Conservation (phyloP, 2,329 filamentous ascomycete species). For the Decorospora gaudefroyi region DNA sequence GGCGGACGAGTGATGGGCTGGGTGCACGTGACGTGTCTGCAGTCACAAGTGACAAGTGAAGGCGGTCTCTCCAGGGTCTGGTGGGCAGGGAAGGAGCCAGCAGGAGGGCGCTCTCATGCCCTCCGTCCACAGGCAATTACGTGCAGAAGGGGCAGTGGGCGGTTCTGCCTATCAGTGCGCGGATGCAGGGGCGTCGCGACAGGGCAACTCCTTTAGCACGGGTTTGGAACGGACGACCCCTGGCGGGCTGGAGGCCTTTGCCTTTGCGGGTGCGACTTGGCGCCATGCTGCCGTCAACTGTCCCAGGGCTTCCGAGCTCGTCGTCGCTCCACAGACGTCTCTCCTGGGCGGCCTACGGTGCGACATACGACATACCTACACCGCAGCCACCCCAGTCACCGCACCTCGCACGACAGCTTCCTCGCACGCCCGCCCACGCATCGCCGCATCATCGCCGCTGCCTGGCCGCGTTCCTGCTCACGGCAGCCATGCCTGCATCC, state of each 20-base stretch:
- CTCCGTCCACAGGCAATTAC: too few species aligned
- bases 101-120: too few species aligned
- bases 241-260: slow-evolving; percentile 1
- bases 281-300: slow-evolving; percentile 4
- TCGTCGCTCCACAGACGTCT: slow-evolving; percentile 1
- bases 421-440: slow-evolving; percentile 5
- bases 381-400: slow-evolving; percentile 1
- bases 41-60: too few species aligned
- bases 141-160: too few species aligned
- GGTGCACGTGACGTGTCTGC: too few species aligned
- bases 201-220: background rate
- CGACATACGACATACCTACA: background rate
- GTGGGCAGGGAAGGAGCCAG: too few species aligned
- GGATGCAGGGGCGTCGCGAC: too few species aligned
- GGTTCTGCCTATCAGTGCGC: too few species aligned
- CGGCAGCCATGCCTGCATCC: slow-evolving; percentile 36
- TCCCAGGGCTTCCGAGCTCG: too few species aligned
- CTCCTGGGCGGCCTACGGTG: background rate
- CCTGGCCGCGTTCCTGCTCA: slow-evolving; percentile 32
- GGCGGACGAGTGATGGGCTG: too few species aligned
- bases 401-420: slow-evolving; percentile 14
- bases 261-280: slow-evolving; percentile 8
- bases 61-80: too few species aligned
- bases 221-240: slow-evolving; percentile 7
- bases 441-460: slow-evolving; percentile 6